Conservation (phyloP, 768 basidiomycete species). For the Rhizopogon rudus region DNA sequence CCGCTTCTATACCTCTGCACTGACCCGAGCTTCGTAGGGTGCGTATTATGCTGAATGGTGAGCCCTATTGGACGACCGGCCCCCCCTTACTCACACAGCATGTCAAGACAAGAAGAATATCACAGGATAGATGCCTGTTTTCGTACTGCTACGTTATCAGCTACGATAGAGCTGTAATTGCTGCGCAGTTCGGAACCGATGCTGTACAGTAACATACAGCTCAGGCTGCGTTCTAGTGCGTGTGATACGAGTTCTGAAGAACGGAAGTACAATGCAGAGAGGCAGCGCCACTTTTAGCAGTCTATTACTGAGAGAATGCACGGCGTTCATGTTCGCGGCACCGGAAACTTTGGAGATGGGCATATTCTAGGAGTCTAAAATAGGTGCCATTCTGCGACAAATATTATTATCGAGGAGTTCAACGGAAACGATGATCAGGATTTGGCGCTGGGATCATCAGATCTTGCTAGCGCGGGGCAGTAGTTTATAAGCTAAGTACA, state of each 20-base stretch:
- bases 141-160: background rate
- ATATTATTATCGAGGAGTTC: background rate
- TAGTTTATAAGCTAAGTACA: background rate
- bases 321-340: background rate
- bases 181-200: background rate
- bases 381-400: background rate
- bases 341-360: background rate
- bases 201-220: background rate
- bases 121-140: background rate
- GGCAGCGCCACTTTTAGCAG: background rate
- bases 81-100: background rate
- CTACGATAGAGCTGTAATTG: background rate
- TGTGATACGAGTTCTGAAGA: background rate
- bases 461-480: background rate
- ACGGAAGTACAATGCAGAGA: background rate
- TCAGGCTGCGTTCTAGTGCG: background rate
- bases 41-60: background rate
- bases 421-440: background rate
- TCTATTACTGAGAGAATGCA: background rate
- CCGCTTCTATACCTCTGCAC: background rate
- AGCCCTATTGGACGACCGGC: background rate
- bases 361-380: background rate
- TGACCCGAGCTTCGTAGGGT: background rate
- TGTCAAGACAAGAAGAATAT: background rate
- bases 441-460: background rate